These are phyloP conservation scores for Salix udensis DNA, from an alignment of 345 rosid species.

Conservation along the genomic window DNA sequence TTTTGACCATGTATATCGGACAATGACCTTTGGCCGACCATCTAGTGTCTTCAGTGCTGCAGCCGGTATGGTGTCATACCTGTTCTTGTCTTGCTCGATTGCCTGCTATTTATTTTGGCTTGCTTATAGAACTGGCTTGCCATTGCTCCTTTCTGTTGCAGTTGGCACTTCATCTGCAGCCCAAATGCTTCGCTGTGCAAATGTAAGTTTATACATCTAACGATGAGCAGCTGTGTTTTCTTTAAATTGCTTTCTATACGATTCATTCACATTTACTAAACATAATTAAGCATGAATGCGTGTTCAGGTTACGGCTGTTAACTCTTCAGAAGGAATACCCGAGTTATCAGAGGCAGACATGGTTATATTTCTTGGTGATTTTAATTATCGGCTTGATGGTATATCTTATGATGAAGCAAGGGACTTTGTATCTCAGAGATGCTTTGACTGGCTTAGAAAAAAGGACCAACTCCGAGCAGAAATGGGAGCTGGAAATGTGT, in stretches of 20 bases:
- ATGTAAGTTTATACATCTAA: slow-evolving; percentile 40
- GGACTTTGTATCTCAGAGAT: slow-evolving; percentile 93
- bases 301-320: slow-evolving; percentile 42
- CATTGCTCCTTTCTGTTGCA: slow-evolving; percentile 77
- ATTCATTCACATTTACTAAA: background rate
- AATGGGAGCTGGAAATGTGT: slow-evolving; percentile 94
- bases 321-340: slow-evolving; percentile 45
- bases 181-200: slow-evolving; percentile 54
- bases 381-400: slow-evolving; percentile 88
- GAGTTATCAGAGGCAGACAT: slow-evolving; percentile 97
- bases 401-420: slow-evolving; percentile 98
- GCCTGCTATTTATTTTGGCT: slow-evolving; percentile 58
- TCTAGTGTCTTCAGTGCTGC: slow-evolving; percentile 39
- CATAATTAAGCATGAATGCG: slow-evolving; percentile 11
- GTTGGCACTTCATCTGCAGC: slow-evolving; percentile 60
- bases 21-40: slow-evolving; percentile 55
- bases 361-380: slow-evolving; percentile 90
- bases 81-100: slow-evolving; percentile 56
- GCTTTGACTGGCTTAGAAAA: slow-evolving; percentile 98
- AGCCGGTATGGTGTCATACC: slow-evolving; percentile 66
- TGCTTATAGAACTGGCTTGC: slow-evolving; percentile 75
- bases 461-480: slow-evolving; percentile 91
- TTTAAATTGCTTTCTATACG: slow-evolving; percentile 12
- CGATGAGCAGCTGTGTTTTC: slow-evolving; percentile 6
- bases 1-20: slow-evolving; percentile 66